phyloP scores from a whole-genome alignment of 257 asterid genomes.

The Penstemon barbatus region DNA sequence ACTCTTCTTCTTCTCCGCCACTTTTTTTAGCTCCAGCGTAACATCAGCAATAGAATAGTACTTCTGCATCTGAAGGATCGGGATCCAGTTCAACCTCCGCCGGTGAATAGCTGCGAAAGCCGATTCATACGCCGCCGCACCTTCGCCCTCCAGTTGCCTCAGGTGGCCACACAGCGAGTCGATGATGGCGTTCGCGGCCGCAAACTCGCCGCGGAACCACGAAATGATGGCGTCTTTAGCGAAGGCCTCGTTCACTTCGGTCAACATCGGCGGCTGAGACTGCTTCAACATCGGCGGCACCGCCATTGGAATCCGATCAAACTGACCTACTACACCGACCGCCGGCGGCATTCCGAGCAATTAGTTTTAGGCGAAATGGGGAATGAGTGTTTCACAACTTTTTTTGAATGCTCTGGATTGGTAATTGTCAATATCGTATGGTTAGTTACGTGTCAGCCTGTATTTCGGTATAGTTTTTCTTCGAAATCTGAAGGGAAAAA shows the following conservation, averaged over 20 bases:
- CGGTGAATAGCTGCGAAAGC: constrained; percentile 55
- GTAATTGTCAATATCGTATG: constrained; percentile 23
- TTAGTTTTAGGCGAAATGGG: constrained; percentile 16
- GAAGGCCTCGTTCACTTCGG: constrained; percentile 45
- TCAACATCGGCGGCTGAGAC: constrained; percentile 47
- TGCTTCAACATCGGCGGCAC: constrained; percentile 46
- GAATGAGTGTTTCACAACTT: neutral
- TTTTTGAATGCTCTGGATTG: constrained; percentile 21
- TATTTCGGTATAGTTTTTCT: constrained; percentile 17
- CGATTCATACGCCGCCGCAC: constrained; percentile 40
- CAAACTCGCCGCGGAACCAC: constrained; percentile 92
- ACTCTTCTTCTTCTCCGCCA: constrained; percentile 37
- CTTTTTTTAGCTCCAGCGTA: constrained; percentile 49
- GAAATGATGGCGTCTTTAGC: constrained; percentile 82
- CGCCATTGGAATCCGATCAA: constrained; percentile 48
- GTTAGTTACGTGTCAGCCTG: constrained; percentile 32
- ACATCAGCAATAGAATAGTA: constrained; percentile 57
- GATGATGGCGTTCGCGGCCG: constrained; percentile 95
- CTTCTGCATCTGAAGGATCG: constrained; percentile 69
- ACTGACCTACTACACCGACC: constrained; percentile 54
- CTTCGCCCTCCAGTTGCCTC: constrained; percentile 53
- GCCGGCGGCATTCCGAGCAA: constrained; percentile 71
- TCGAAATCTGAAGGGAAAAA: constrained; percentile 3
- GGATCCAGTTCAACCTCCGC: constrained; percentile 70
- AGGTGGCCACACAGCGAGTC: constrained; percentile 80